phyloP scores from a whole-genome alignment of 345 rosid species.

The Toxicodendron radicans region DNA sequence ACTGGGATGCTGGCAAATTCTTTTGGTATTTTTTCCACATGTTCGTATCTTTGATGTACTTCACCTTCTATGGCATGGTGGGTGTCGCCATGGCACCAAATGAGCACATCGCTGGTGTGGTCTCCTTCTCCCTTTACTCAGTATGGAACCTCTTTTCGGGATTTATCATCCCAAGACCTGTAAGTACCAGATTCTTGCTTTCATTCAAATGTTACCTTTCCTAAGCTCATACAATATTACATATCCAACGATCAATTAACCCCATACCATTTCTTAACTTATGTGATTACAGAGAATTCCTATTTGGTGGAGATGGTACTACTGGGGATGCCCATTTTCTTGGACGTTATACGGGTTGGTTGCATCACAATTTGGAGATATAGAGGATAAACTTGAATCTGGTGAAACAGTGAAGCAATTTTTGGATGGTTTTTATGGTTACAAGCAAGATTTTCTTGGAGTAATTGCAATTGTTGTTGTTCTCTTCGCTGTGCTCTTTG shows the following conservation, averaged over 20 bases:
- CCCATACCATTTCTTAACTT: neutral
- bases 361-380: constrained; percentile 54
- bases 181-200: constrained; percentile 14
- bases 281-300: constrained; percentile 50
- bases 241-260: neutral
- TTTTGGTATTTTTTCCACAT: constrained; percentile 38
- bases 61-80: constrained; percentile 50
- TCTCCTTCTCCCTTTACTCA: constrained; percentile 30
- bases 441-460: constrained; percentile 53
- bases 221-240: too few relatives aligned
- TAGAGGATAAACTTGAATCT: constrained; percentile 30
- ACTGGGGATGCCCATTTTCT: constrained; percentile 48
- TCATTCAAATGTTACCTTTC: neutral
- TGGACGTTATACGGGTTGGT: constrained; percentile 59
- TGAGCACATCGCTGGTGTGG: constrained; percentile 33
- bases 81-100: constrained; percentile 36
- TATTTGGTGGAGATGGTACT: constrained; percentile 73
- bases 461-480: constrained; percentile 49
- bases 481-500: constrained; percentile 47
- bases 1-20: constrained; percentile 31
- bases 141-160: constrained; percentile 42
- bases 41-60: constrained; percentile 44
- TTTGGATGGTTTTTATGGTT: constrained; percentile 53
- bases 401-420: constrained; percentile 58
- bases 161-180: constrained; percentile 35